Conservation (phyloP, 306 rosid genomes). For the Prunus mongolica region DNA sequence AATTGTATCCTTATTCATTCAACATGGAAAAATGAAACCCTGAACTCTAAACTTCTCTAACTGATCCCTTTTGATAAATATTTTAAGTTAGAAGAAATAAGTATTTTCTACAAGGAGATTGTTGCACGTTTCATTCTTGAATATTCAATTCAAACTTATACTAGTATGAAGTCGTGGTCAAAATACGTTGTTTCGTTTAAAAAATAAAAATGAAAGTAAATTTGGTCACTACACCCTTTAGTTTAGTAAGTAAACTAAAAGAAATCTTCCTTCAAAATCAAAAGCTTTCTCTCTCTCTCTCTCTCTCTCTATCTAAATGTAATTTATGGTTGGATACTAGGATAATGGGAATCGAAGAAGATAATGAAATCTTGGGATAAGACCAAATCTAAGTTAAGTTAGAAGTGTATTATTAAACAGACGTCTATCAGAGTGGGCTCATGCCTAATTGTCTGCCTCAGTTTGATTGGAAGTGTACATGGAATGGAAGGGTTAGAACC, state of each 20-base stretch:
- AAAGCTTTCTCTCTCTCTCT: not conserved
- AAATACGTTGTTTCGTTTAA: not conserved
- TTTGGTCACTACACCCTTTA: not conserved
- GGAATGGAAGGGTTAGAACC: not conserved
- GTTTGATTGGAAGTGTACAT: not conserved
- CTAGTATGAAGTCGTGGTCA: not conserved
- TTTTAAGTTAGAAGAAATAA: not conserved
- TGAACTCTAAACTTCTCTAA: no score
- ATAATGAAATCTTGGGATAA: not conserved
- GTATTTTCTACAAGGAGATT: not conserved
- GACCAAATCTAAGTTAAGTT: not conserved
- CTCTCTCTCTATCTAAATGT: not conserved
- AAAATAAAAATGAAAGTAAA: not conserved
- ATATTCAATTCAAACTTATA: not conserved
- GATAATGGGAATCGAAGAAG: not conserved
- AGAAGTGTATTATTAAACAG: not conserved
- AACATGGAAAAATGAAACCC: not conserved
- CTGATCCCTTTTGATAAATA: no score
- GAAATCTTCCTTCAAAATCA: not conserved
- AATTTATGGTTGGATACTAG: not conserved
- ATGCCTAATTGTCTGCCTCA: not conserved
- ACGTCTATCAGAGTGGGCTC: constrained; percentile 7
- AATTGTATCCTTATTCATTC: not conserved
- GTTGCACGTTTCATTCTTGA: not conserved
- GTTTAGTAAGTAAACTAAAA: not conserved